These are phyloP conservation scores for Grammothele lineata DNA, from an alignment of 768 basidiomycete species.

Conservation along the genomic window DNA sequence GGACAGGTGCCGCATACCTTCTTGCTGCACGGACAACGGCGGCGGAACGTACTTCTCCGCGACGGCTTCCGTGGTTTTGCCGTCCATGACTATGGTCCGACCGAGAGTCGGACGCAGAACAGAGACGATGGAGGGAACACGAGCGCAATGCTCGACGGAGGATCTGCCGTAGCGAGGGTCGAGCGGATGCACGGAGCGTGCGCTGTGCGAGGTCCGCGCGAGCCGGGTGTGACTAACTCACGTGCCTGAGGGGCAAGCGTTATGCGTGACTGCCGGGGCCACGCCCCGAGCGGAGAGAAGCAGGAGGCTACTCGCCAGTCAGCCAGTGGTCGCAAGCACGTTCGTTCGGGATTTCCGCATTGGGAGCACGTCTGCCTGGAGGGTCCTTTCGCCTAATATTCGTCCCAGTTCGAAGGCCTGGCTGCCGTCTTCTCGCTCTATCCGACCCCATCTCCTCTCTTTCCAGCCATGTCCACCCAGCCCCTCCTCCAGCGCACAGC, in stretches of 20 bases:
- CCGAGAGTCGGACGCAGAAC: too few relatives aligned
- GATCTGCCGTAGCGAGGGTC: too few relatives aligned
- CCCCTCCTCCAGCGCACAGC: slow-evolving; percentile 95
- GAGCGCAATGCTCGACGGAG: too few relatives aligned
- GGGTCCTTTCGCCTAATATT: slow-evolving; percentile 12
- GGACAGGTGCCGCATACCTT: slow-evolving; percentile 20
- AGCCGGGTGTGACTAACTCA: too few relatives aligned
- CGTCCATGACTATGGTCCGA: too few relatives aligned
- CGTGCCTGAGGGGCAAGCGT: too few relatives aligned
- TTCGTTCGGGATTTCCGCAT: slow-evolving; percentile 24
- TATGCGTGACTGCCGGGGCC: neutral
- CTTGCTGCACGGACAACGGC: slow-evolving; percentile 24
- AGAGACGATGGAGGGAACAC: too few relatives aligned
- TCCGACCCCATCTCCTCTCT: slow-evolving; percentile 3
- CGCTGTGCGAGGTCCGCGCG: too few relatives aligned
- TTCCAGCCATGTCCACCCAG: slow-evolving; percentile 85
- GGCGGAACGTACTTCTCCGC: slow-evolving; percentile 12
- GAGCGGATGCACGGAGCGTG: too few relatives aligned
- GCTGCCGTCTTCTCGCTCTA: neutral
- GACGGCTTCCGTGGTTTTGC: neutral
- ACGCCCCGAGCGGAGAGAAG: too few relatives aligned
- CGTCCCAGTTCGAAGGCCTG: too few relatives aligned
- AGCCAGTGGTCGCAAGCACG: slow-evolving; percentile 25
- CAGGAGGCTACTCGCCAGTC: neutral
- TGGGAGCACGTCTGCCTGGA: slow-evolving; percentile 4